phyloP scores from a whole-genome alignment of 202 grass and related monocot genomes.

The Tripidium arundinaceum region DNA sequence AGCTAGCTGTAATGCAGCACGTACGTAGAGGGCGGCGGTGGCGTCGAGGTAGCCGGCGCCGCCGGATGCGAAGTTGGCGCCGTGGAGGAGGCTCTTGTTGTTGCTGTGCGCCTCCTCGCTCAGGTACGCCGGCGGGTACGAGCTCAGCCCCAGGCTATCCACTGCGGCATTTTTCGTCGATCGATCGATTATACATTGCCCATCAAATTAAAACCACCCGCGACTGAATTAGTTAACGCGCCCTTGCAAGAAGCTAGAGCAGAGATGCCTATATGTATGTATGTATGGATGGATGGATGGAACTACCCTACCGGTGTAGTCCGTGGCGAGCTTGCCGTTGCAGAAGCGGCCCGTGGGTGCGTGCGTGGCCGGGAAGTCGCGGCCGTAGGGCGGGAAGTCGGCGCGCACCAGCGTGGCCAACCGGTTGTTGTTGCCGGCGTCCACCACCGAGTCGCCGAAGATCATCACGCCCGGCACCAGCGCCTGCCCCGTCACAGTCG shows the following conservation, averaged over 20 bases:
- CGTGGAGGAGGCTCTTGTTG: slow-evolving; percentile 66
- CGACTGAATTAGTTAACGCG: no score
- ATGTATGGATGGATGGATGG: no score
- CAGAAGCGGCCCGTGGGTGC: slow-evolving; percentile 78
- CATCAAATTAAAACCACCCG: neutral
- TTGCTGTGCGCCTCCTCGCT: slow-evolving; percentile 61
- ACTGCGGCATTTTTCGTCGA: slow-evolving; percentile 47
- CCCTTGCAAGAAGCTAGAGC: no score
- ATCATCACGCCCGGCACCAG: slow-evolving; percentile 86
- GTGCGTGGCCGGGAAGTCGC: slow-evolving; percentile 64
- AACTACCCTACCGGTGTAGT: slow-evolving; percentile 58
- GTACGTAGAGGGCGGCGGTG: slow-evolving; percentile 66
- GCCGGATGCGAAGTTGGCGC: slow-evolving; percentile 95
- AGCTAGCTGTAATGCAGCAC: neutral
- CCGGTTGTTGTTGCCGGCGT: slow-evolving; percentile 97
- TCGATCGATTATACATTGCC: neutral
- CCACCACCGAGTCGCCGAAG: slow-evolving; percentile 91
- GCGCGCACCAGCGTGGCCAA: slow-evolving; percentile 77
- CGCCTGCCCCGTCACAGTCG: slow-evolving; percentile 41
- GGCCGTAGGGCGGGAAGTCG: slow-evolving; percentile 88
- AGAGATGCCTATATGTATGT: no score
- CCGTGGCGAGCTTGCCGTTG: slow-evolving; percentile 92
- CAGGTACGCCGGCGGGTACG: slow-evolving; percentile 84
- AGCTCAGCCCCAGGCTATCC: slow-evolving; percentile 58
- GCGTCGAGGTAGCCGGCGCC: slow-evolving; percentile 76